Base-by-base conservation (phyloP, 371 early-diverging fungal species). In the Rhizomucor pusillus region DNA sequence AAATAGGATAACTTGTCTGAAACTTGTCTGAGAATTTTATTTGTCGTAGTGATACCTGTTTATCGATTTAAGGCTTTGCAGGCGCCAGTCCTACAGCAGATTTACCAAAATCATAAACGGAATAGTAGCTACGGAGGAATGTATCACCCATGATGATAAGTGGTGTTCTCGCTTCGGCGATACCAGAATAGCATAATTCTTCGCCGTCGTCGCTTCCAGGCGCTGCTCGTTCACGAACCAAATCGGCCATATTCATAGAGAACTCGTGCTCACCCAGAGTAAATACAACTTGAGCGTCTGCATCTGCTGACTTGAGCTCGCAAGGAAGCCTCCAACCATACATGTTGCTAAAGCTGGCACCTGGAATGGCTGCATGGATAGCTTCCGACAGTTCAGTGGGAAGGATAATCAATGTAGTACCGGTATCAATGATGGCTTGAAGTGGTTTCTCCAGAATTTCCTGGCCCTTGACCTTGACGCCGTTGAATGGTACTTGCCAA, bases 401-500 rank as follows among this genome's bases (percentile, higher is more conserved):
- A 6, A 61, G 11, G 35, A 68, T 56, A 29, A 68, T 61, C 41
- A 65, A 46, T 3, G 51, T 50, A 34, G 56, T 75, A 54, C 76
- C 73, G 12, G 73, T 71, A 43, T 79, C 76, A 35, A 73, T 62
- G 47, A 69, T 67, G 46, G 71, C 68, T 20, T 63, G 56, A n/a
- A 68, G 50, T 9, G 37, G 50, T 37, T 44, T 16, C n/a, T n/a
- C 20, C 5, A 36, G 9, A 1, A 50, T 16, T 18, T 71, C 62
- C 7, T 47, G 43, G 6, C 62, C 65, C 13, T 65, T 60, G 19
- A 79, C 56, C 3, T 62, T 57, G 33, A 82, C 49, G 11, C 66
- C 65, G 2, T 65, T 74, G 43, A 80, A 56, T 13, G 66, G 56
- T 3, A 80, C 66, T 57, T 79, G 79, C 82, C 82, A 82, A 43